phyloP scores from a whole-genome alignment of 1,139 yeast species.

The Hanseniaspora gamundiae region DNA sequence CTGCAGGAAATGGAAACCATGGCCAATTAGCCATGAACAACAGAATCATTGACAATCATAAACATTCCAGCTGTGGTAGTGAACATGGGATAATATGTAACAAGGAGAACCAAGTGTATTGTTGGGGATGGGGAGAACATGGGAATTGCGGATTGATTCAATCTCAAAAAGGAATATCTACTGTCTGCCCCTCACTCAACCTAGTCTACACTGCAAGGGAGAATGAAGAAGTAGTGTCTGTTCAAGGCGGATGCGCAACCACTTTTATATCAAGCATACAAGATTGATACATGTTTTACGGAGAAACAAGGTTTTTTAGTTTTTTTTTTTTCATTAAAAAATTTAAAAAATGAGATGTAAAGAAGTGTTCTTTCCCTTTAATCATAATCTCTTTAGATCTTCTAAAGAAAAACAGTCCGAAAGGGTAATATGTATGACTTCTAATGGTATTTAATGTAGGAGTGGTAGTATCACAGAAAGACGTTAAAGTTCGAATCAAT shows the following conservation, averaged over 20 bases:
- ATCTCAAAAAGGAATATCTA: too few relatives aligned
- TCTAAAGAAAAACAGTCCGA: conserved; percentile 5
- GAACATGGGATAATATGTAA: conserved; percentile 62
- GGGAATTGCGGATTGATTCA: conserved; percentile 82
- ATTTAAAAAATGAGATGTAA: conserved; percentile 2
- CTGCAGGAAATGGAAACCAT: conserved; percentile 68
- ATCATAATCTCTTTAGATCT: conserved; percentile 6
- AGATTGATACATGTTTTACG: not conserved
- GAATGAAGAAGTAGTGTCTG: not conserved
- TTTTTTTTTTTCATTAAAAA: too few relatives aligned
- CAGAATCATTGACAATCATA: conserved; percentile 3
- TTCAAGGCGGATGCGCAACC: conserved; percentile 25
- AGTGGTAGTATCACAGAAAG: conserved; percentile 3
- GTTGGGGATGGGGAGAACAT: conserved; percentile 99
- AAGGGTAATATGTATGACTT: conserved; percentile 10
- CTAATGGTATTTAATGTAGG: conserved; percentile 8
- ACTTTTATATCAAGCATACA: conserved; percentile 14
- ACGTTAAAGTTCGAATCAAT: not conserved
- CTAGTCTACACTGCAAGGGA: not conserved
- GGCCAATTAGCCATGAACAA: conserved; percentile 42
- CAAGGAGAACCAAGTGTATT: conserved; percentile 29
- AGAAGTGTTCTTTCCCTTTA: conserved; percentile 9
- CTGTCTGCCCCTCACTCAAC: conserved; percentile 3
- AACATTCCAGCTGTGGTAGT: conserved; percentile 48
- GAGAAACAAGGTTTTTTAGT: too few relatives aligned